Evolutionary conservation across 2,329 filamentous ascomycete genomes (phyloP), one percentile per base, ranked within the genome.

Genomic region (Epichloe scottii): DNA sequence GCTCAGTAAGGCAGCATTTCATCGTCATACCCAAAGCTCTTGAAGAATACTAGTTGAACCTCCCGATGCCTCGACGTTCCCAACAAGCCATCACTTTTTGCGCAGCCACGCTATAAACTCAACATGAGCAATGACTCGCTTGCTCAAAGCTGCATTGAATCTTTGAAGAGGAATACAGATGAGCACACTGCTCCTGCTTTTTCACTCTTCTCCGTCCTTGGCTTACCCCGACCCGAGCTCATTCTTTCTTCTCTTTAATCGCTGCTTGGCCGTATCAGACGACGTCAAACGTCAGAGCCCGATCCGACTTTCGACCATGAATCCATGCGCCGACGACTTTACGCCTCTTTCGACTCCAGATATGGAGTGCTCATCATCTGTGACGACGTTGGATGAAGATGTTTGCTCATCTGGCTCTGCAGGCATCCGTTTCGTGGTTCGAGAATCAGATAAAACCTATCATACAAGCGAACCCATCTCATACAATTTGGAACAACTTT

Each of bases 291-390:
- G 5, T 35, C n/a, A 46, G 35, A 30, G 10, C 23, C 44, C 23
- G 14, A 19, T 23, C 30, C 2, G 8, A 3, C 8, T 37, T 34
- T 26, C 14, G 19, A 21, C 17, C 34, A 54, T 52, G 47, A 54
- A 54, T 50, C 47, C 52, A 17, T 52, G 50, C 50, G 47, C 52
- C 11, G 30, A 39, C 30, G 40, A 54, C 23, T 46, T 54, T 12
- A 52, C 39, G n/a, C 50, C 52, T 44, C 38, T 45, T 33, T 47
- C 34, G 15, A 37, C 38, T 48, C 47, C 50, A 19, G 37, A 23
- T 21, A 21, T 46, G 33, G 43, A 45, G 2, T n/a, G 7, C 26
- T 37, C 43, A 40, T 54, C 52, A 19, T 50, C 49, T 23, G 23
- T 41, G 11, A 35, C 38, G 15, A 30, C 19, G 2, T 45, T 35